These are phyloP conservation scores for Mycena olivaceomarginata DNA, from an alignment of 768 basidiomycete genomes.

Conservation along the genomic window DNA sequence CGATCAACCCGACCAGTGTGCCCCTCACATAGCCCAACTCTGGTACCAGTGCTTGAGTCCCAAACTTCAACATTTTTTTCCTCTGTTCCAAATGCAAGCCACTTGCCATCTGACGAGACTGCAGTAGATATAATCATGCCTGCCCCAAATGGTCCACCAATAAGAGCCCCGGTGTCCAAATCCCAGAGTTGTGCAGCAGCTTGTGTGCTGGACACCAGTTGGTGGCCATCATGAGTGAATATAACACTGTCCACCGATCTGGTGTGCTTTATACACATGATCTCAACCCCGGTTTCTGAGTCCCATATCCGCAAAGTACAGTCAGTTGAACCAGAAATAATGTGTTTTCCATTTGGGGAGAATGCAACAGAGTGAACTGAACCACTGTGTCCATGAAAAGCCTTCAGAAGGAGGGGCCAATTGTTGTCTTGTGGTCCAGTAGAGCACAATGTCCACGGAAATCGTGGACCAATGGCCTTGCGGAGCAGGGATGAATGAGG, in stretches of 20 bases:
- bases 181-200: background rate
- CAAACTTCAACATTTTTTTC: no score
- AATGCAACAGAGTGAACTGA: background rate
- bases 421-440: background rate
- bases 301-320: background rate
- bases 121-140: no score
- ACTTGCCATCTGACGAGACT: no score
- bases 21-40: background rate
- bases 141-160: background rate
- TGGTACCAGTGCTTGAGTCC: no score
- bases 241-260: no score
- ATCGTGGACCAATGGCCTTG: background rate
- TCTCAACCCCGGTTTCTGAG: no score
- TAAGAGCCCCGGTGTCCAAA: background rate
- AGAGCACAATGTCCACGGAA: background rate
- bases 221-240: no score
- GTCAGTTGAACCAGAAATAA: background rate
- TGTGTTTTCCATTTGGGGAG: background rate
- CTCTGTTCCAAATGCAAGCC: no score
- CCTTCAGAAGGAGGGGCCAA: background rate
- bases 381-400: background rate
- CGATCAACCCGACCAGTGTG: background rate
- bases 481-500: background rate
- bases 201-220: no score
- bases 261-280: no score